Evolutionary conservation across 495 filamentous ascomycete genomes (phyloP).

Genomic region (Xylaria intraflava): DNA sequence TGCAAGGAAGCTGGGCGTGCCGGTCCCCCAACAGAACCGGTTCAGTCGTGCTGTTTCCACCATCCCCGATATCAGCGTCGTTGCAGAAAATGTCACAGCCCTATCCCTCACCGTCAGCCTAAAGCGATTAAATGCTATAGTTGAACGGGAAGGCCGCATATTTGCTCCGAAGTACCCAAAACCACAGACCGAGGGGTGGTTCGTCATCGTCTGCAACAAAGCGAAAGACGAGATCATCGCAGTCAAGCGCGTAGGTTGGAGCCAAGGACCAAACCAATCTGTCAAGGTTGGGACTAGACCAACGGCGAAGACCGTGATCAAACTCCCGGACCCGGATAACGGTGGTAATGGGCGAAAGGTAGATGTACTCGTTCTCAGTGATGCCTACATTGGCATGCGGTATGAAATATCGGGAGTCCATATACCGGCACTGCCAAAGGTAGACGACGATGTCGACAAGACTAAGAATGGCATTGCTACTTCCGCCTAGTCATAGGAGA

Average conservation of each 20-base stretch:
- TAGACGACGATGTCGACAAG: constrained; percentile 33
- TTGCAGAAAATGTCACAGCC: constrained; percentile 53
- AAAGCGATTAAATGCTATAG: constrained; percentile 57
- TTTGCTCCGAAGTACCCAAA: constrained; percentile 89
- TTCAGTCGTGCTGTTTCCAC: constrained; percentile 54
- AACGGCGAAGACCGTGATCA: constrained; percentile 50
- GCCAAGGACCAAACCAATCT: constrained; percentile 17
- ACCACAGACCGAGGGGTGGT: constrained; percentile 90
- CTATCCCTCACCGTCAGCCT: constrained; percentile 57
- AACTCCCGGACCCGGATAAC: constrained; percentile 47
- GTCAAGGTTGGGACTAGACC: constrained; percentile 30
- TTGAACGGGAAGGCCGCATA: constrained; percentile 58
- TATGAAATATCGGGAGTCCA: constrained; percentile 55
- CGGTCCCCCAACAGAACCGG: constrained; percentile 21
- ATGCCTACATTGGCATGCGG: constrained; percentile 78
- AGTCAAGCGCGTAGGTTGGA: constrained; percentile 79
- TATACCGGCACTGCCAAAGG: constrained; percentile 33
- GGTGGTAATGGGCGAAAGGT: constrained; percentile 43
- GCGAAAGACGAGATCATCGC: constrained; percentile 69
- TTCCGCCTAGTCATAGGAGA: background rate
- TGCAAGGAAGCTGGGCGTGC: constrained; percentile 33
- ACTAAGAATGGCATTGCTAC: constrained; percentile 10
- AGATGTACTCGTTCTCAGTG: constrained; percentile 70
- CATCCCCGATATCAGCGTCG: constrained; percentile 64
- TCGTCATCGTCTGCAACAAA: constrained; percentile 65